These are phyloP conservation scores for Hymenoscyphus occultus DNA, from an alignment of 2,329 filamentous ascomycete species.

Conservation along the genomic window DNA sequence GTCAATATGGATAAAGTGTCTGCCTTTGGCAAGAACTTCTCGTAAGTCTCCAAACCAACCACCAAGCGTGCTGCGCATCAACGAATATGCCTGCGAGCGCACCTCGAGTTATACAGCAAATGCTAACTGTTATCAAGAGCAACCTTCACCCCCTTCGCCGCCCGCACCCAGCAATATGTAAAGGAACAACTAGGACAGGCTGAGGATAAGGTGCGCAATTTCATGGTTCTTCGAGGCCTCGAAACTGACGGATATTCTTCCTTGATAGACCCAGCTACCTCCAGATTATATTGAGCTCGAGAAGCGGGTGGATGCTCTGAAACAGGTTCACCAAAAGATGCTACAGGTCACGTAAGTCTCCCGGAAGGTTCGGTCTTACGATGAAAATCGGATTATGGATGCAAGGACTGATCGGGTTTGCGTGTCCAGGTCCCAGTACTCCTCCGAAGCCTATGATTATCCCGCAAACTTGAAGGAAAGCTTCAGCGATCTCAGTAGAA, in stretches of 20 bases:
- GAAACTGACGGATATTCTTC: constrained; percentile 13
- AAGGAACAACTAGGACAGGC: constrained; percentile 96
- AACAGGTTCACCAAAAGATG: constrained; percentile 96
- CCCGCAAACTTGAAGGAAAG: constrained; percentile 97
- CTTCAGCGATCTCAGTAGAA: constrained; percentile 92
- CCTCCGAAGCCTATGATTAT: constrained; percentile 87
- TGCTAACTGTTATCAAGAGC: constrained; percentile 59
- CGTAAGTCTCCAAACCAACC: constrained; percentile 44
- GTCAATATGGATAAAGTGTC: constrained; percentile 64
- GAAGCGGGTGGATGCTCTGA: constrained; percentile 96
- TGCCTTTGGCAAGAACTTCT: constrained; percentile 68
- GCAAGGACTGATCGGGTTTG: constrained; percentile 2
- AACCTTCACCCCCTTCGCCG: constrained; percentile 86
- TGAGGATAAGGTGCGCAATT: constrained; percentile 74
- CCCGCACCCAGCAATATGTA: constrained; percentile 93
- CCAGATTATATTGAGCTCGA: constrained; percentile 98
- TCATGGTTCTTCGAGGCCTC: background rate
- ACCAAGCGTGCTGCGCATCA: constrained; percentile 11
- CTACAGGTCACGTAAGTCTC: constrained; percentile 82
- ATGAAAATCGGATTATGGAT: background rate
- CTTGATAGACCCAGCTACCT: constrained; percentile 82
- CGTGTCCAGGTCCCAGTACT: constrained; percentile 75
- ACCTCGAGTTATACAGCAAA: constrained; percentile 34
- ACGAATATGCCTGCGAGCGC: constrained; percentile 18
- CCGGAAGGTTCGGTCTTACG: background rate